Conservation (phyloP, 2,329 filamentous ascomycete genomes). For the Lasiodiplodia sp. region DNA sequence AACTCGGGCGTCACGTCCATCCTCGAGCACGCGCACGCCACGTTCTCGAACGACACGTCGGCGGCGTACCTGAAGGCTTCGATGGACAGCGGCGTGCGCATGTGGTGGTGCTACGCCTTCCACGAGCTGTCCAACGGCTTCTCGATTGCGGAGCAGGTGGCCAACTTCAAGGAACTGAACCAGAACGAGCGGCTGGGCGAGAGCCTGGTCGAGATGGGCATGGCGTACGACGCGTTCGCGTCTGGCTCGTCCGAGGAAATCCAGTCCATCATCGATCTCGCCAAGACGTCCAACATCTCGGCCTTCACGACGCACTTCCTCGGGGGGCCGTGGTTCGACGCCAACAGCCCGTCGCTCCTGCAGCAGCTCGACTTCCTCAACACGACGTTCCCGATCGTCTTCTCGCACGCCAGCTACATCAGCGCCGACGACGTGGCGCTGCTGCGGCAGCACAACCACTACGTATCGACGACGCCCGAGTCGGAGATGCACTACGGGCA, state of each 20-base stretch:
- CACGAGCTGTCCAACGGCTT: conserved; percentile 40
- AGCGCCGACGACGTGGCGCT: conserved; percentile 50
- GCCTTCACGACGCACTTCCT: conserved; percentile 53
- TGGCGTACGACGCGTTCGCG: conserved; percentile 31
- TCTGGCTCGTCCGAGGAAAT: conserved; percentile 32
- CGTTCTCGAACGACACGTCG: conserved; percentile 52
- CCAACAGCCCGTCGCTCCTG: conserved; percentile 51
- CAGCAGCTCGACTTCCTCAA: conserved; percentile 51
- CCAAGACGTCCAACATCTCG: conserved; percentile 33
- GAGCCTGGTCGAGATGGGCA: conserved; percentile 31
- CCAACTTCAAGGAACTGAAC: conserved; percentile 29
- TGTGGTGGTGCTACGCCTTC: conserved; percentile 56
- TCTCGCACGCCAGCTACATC: conserved; percentile 60
- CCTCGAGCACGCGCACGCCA: conserved; percentile 60
- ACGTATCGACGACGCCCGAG: conserved; percentile 65
- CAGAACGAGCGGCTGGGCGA: conserved; percentile 7
- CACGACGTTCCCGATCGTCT: conserved; percentile 56
- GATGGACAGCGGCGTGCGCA: conserved; percentile 56
- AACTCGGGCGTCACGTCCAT: conserved; percentile 61
- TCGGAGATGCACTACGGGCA: conserved; percentile 68
- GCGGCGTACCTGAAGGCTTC: conserved; percentile 56
- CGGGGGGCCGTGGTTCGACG: conserved; percentile 35
- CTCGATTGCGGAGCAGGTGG: conserved; percentile 28
- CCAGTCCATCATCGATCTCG: conserved; percentile 13
- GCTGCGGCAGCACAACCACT: conserved; percentile 59